These are phyloP conservation scores for Acrocalymma vagum DNA, from an alignment of 2,329 filamentous ascomycete genomes.

Conservation along the genomic window DNA sequence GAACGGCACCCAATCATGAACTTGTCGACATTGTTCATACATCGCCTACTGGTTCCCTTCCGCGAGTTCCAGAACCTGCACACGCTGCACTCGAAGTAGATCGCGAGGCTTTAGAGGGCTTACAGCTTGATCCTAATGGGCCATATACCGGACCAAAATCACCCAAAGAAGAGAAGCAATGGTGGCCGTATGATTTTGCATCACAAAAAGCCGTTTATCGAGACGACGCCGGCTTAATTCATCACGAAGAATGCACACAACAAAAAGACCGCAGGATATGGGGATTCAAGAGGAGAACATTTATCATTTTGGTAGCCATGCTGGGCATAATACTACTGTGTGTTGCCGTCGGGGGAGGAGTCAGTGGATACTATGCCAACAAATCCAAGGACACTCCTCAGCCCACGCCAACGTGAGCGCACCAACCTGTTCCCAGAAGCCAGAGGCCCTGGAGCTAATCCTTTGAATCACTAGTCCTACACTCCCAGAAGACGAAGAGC, in stretches of 20 bases:
- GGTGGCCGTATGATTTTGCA: too few species aligned
- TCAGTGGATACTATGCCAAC: slow-evolving; percentile 13
- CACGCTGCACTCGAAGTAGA: slow-evolving; percentile 8
- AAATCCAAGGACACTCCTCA: slow-evolving; percentile 1
- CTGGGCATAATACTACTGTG: slow-evolving; percentile 4
- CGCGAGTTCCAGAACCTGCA: neutral
- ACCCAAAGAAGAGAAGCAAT: too few species aligned
- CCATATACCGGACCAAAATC: too few species aligned
- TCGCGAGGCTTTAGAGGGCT: slow-evolving; percentile 12
- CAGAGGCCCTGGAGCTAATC: too few species aligned
- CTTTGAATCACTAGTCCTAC: too few species aligned
- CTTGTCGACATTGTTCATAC: too few species aligned
- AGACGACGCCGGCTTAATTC: slow-evolving; percentile 6
- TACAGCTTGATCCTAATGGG: slow-evolving; percentile 17
- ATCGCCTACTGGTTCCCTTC: neutral
- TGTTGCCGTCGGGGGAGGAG: slow-evolving; percentile 11
- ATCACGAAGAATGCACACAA: neutral
- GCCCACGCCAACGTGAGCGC: neutral
- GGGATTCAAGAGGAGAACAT: slow-evolving; percentile 12
- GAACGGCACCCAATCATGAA: too few species aligned
- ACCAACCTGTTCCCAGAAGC: too few species aligned
- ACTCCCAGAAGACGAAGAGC: neutral
- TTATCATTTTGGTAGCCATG: slow-evolving; percentile 11
- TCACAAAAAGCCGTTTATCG: slow-evolving; percentile 1
- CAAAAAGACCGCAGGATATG: slow-evolving; percentile 7